Evolutionary conservation across 2,329 filamentous ascomycete genomes (phyloP).

Genomic region (Coniochaeta sp.): DNA sequence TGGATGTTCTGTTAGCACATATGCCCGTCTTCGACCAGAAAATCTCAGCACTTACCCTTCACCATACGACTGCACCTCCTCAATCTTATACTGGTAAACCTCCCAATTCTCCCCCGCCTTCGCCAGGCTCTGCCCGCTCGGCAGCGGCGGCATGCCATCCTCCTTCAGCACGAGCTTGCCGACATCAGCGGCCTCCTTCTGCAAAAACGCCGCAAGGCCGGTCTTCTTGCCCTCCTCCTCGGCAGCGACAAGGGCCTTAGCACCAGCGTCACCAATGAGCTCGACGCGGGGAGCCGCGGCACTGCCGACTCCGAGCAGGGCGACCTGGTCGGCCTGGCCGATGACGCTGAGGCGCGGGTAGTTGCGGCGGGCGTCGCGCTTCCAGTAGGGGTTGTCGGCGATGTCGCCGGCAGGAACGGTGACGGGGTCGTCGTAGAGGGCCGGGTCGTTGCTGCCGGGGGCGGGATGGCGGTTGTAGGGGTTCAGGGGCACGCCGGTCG

Average conservation of each 20-base stretch:
- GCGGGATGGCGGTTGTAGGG: slow-evolving; percentile 84
- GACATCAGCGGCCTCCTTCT: slow-evolving; percentile 40
- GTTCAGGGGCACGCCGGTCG: slow-evolving; percentile 88
- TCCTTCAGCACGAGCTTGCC: slow-evolving; percentile 57
- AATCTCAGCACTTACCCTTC: slow-evolving; percentile 47
- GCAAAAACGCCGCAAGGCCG: slow-evolving; percentile 66
- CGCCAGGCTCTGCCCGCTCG: slow-evolving; percentile 56
- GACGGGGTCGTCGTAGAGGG: slow-evolving; percentile 72
- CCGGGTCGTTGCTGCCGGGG: slow-evolving; percentile 65
- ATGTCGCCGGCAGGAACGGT: slow-evolving; percentile 80
- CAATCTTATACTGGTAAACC: slow-evolving; percentile 61
- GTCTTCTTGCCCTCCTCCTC: slow-evolving; percentile 67
- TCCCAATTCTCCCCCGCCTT: slow-evolving; percentile 44
- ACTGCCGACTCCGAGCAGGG: slow-evolving; percentile 78
- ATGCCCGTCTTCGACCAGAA: slow-evolving; percentile 1
- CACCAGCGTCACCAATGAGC: slow-evolving; percentile 57
- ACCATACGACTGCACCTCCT: slow-evolving; percentile 63
- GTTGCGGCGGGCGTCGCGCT: slow-evolving; percentile 76
- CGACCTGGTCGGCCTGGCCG: slow-evolving; percentile 77
- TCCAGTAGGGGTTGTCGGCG: slow-evolving; percentile 93
- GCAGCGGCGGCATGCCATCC: slow-evolving; percentile 78
- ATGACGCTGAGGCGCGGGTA: slow-evolving; percentile 79
- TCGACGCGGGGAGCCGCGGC: slow-evolving; percentile 75
- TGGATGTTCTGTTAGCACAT: slow-evolving; percentile 29
- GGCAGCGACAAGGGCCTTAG: slow-evolving; percentile 63